phyloP scores from a whole-genome alignment of 2,329 filamentous ascomycete genomes.

The Epichloe gansuensis region DNA sequence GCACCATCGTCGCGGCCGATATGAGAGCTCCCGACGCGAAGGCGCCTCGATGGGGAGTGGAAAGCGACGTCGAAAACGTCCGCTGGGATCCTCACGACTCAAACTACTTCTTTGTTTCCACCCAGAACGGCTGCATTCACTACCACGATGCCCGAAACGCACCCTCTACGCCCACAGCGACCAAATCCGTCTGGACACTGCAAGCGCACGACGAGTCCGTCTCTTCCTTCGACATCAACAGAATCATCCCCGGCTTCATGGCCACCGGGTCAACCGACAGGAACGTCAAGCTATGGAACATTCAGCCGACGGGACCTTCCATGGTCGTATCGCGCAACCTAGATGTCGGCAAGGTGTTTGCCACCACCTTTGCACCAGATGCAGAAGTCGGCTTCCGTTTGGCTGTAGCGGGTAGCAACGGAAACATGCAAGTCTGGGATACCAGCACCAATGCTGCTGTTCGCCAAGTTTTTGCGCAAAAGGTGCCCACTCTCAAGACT shows the following conservation, averaged over 20 bases:
- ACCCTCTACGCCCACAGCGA: slow-evolving; percentile 56
- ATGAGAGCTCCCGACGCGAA: slow-evolving; percentile 85
- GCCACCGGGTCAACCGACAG: slow-evolving; percentile 90
- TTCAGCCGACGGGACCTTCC: slow-evolving; percentile 64
- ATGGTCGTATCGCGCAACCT: slow-evolving; percentile 88
- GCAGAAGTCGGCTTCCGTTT: slow-evolving; percentile 81
- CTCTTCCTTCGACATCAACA: slow-evolving; percentile 86
- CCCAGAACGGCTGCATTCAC: slow-evolving; percentile 82
- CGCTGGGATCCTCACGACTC: slow-evolving; percentile 86
- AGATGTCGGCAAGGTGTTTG: slow-evolving; percentile 91
- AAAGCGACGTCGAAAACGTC: slow-evolving; percentile 87
- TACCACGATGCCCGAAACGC: slow-evolving; percentile 77
- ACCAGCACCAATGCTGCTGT: slow-evolving; percentile 86
- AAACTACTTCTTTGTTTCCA: slow-evolving; percentile 92
- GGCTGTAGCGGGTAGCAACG: slow-evolving; percentile 89
- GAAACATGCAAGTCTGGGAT: slow-evolving; percentile 88
- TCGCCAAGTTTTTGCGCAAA: slow-evolving; percentile 64
- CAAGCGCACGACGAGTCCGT: slow-evolving; percentile 91
- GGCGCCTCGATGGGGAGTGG: slow-evolving; percentile 77
- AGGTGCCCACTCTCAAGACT: slow-evolving; percentile 45
- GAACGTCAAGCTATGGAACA: slow-evolving; percentile 94
- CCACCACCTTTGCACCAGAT: slow-evolving; percentile 80
- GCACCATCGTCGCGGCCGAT: slow-evolving; percentile 85
- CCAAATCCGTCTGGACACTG: slow-evolving; percentile 83
- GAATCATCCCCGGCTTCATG: slow-evolving; percentile 79